A percentile compares a stretch with the other conserved stretches of the same genome.
Evolutionary conservation across 495 filamentous ascomycete species (phyloP).

Genomic region (Podospora fimiseda): DNA sequence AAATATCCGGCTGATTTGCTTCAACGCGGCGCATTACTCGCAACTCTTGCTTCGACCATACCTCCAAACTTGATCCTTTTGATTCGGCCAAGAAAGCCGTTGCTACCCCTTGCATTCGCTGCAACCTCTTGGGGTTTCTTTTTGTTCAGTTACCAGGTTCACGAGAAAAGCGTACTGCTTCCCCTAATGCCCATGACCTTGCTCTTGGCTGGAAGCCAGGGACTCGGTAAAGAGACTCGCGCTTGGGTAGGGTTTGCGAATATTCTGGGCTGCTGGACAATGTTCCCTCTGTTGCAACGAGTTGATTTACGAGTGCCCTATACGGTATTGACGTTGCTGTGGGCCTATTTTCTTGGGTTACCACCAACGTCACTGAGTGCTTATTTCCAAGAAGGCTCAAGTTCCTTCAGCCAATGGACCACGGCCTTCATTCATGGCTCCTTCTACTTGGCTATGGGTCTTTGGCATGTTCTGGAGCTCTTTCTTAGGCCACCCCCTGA

Average conservation of each 20-base stretch:
- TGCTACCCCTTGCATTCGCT: constrained; percentile 73
- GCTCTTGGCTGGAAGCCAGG: constrained; percentile 68
- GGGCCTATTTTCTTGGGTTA: constrained; percentile 83
- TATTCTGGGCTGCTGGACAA: constrained; percentile 83
- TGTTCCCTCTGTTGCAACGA: constrained; percentile 82
- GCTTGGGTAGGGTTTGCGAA: constrained; percentile 94
- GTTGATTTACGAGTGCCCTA: constrained; percentile 84
- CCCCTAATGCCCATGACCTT: constrained; percentile 89
- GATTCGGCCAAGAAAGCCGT: constrained; percentile 63
- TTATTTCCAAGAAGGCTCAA: constrained; percentile 49
- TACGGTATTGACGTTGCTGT: constrained; percentile 71
- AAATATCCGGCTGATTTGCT: constrained; percentile 59
- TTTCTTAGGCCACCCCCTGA: constrained; percentile 57
- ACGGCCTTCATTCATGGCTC: constrained; percentile 62
- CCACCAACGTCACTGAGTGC: constrained; percentile 67
- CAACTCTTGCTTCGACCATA: constrained; percentile 68
- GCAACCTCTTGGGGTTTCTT: constrained; percentile 94
- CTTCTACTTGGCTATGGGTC: constrained; percentile 70
- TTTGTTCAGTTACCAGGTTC: constrained; percentile 92
- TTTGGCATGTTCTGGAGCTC: constrained; percentile 72
- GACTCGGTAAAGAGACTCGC: constrained; percentile 65
- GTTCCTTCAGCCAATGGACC: constrained; percentile 41
- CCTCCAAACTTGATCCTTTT: constrained; percentile 76
- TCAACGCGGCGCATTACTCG: constrained; percentile 67
- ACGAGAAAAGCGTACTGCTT: constrained; percentile 92